Evolutionary conservation across 164 flowering plant species (phyloP), one percentile per base, ranked within the genome.

Genomic region (Malania oleifera): DNA sequence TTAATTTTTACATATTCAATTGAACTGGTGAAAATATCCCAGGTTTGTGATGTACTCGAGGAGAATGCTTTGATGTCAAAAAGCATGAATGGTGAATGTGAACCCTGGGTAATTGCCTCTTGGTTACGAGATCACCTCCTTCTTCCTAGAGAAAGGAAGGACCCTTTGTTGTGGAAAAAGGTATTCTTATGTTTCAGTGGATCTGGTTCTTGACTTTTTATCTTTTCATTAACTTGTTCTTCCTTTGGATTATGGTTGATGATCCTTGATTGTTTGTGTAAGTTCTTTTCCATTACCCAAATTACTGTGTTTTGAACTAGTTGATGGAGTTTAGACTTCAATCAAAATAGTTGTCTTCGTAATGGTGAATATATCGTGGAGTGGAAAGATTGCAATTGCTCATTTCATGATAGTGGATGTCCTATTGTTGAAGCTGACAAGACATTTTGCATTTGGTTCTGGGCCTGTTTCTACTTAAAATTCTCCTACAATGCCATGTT

Each of bases 21-120:
- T 53, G 53, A 59, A 24, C 25, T 60, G 14, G 26, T 63, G 38
- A 43, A 37, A 31, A 52, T 62, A 26, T 75, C 20, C 38, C 62
- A 90, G 99, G 89, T 89, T 8, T 95, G 99, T 74, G 96, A 95
- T 37, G 71, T 83, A 54, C 97, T 91, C 25, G 99, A 95, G 67
- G 99, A 95, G 69, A 80, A 70, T 70, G 93, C 96, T 7, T 31
- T 82, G 56, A 69, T 19, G 47, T 70, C 93, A 53, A 85, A 75
- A 57, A 72, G 69, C 62, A 35, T 15, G 17, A 60, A 60, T 65
- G 75, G 80, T 45, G 79, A 70, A 61, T 63, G 66, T 67, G 97
- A 85, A 59, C 75, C 96, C 9, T 95, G 96, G 97, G 80, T 89
- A 37, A 86, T 95, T 64, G 86, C 91, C 27, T 88, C 97, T 47